Conservation (phyloP, 2,329 filamentous ascomycete species). For the Pseudogymnoascus sp. region DNA sequence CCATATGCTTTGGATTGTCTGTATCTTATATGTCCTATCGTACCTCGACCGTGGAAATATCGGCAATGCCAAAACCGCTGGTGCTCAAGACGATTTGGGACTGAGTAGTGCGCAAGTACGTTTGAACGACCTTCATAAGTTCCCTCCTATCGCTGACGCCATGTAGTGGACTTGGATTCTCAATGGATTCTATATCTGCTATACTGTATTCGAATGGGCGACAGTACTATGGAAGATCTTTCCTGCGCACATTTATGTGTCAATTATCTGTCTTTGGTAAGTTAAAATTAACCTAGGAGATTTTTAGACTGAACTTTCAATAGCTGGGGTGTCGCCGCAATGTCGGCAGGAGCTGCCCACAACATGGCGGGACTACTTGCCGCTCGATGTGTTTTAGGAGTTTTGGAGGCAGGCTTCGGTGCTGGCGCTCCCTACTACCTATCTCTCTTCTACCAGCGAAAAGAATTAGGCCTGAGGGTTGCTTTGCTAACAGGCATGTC, state of each 20-base stretch:
- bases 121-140: background rate
- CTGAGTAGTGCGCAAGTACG: background rate
- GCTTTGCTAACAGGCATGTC: conserved; percentile 24
- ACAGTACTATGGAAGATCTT: conserved; percentile 21
- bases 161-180: conserved; percentile 13
- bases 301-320: background rate
- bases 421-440: conserved; percentile 27
- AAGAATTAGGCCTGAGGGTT: conserved; percentile 26
- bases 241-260: conserved; percentile 19
- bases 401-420: conserved; percentile 26
- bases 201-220: conserved; percentile 15
- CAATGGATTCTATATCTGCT: conserved; percentile 16
- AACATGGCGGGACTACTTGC: conserved; percentile 31
- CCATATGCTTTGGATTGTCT: background rate
- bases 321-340: conserved; percentile 18
- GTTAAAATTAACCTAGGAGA: background rate
- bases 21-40: background rate
- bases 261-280: conserved; percentile 17
- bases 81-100: conserved; percentile 8
- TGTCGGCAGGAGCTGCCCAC: conserved; percentile 52
- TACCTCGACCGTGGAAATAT: conserved; percentile 18
- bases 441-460: conserved; percentile 29
- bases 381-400: conserved; percentile 11
- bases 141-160: background rate
- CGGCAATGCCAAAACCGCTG: conserved; percentile 18